phyloP scores from a whole-genome alignment of 345 rosid genomes.

The Aquilaria malaccensis region DNA sequence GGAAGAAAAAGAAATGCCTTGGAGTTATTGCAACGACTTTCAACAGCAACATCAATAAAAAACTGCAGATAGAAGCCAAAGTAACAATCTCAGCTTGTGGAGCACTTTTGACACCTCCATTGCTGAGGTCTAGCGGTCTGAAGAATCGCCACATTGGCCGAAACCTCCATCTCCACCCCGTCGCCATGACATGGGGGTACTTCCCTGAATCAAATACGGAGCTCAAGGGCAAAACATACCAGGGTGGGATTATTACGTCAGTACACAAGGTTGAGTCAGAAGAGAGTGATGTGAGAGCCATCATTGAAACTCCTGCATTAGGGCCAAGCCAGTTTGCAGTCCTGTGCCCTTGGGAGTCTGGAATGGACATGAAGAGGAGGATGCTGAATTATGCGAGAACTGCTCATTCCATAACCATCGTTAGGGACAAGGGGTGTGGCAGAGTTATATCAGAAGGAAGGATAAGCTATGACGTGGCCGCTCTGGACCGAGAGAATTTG shows the following conservation, averaged over 20 bases:
- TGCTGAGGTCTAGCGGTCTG: slow-evolving; percentile 75
- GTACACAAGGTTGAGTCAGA: slow-evolving; percentile 34
- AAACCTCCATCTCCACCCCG: slow-evolving; percentile 86
- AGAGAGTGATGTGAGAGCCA: slow-evolving; percentile 35
- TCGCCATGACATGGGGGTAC: slow-evolving; percentile 83
- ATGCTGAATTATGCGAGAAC: slow-evolving; percentile 55
- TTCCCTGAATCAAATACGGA: slow-evolving; percentile 58
- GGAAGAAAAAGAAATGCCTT: slow-evolving; percentile 50
- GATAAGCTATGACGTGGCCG: slow-evolving; percentile 21
- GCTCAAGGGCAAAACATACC: slow-evolving; percentile 36
- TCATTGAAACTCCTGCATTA: slow-evolving; percentile 48
- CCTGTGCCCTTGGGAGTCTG: slow-evolving; percentile 48
- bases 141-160: slow-evolving; percentile 60
- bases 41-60: slow-evolving; percentile 30
- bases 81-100: slow-evolving; percentile 82
- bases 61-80: slow-evolving; percentile 60
- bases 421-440: slow-evolving; percentile 48
- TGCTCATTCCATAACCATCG: slow-evolving; percentile 35
- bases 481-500: slow-evolving; percentile 36
- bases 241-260: slow-evolving; percentile 66
- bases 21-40: slow-evolving; percentile 54
- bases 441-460: slow-evolving; percentile 36
- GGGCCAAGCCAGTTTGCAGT: slow-evolving; percentile 40
- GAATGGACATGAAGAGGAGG: slow-evolving; percentile 35
- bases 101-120: slow-evolving; percentile 71